phyloP scores from a whole-genome alignment of 306 rosid genomes.

The Casuarina glauca region DNA sequence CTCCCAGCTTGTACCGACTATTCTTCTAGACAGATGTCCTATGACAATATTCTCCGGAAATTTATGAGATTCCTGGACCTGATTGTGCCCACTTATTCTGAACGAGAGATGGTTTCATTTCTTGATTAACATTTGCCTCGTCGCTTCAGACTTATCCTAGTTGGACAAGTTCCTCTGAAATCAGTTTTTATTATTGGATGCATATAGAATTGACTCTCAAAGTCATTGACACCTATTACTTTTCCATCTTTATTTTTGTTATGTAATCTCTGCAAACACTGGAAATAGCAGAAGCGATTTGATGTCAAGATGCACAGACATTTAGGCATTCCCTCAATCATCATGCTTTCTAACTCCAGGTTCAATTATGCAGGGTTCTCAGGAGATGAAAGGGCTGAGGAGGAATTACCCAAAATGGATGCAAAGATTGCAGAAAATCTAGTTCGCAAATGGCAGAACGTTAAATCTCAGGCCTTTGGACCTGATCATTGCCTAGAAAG shows the following conservation, averaged over 20 bases:
- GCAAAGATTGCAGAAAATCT: slow-evolving; percentile 87
- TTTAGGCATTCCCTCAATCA: slow-evolving; percentile 16
- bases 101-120: background rate
- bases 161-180: background rate
- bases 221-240: background rate
- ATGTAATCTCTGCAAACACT: background rate
- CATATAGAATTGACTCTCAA: background rate
- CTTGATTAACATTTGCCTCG: background rate
- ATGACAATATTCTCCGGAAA: background rate
- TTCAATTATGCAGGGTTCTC: slow-evolving; percentile 41
- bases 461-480: slow-evolving; percentile 89
- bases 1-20: too few relatives aligned
- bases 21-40: too few relatives aligned
- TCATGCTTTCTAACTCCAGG: slow-evolving; percentile 10
- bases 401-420: slow-evolving; percentile 71
- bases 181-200: background rate
- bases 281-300: background rate
- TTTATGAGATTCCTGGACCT: background rate
- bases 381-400: slow-evolving; percentile 49
- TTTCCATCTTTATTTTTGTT: background rate
- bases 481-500: slow-evolving; percentile 66
- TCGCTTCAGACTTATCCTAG: background rate
- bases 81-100: background rate
- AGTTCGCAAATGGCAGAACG: slow-evolving; percentile 86
- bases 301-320: slow-evolving; percentile 6